Conservation (phyloP, 108 stramenopile species). For the Nitzschia sp. region DNA sequence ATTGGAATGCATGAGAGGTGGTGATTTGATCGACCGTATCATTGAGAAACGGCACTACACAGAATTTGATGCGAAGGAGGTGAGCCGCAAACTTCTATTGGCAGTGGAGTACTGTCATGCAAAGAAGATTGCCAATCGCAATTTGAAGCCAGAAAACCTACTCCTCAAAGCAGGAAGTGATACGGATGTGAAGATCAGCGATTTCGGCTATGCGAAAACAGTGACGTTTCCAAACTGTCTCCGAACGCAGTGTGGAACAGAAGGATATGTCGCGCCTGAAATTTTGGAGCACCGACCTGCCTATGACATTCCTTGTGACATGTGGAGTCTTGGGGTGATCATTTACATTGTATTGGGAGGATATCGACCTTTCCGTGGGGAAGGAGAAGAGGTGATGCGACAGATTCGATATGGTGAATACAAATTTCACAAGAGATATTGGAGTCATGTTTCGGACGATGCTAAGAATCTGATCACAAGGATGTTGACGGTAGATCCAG, state of each 20-base stretch:
- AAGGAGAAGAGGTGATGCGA: conserved; percentile 64
- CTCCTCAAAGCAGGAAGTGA: conserved; percentile 85
- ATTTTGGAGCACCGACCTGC: conserved; percentile 57
- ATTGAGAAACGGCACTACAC: conserved; percentile 72
- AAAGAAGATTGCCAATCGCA: conserved; percentile 75
- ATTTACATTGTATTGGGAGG: conserved; percentile 92
- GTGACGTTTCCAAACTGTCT: conserved; percentile 64
- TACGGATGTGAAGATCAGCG: conserved; percentile 91
- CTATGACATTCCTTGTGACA: conserved; percentile 81
- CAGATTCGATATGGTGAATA: conserved; percentile 80
- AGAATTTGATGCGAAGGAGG: conserved; percentile 70
- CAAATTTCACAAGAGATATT: conserved; percentile 81
- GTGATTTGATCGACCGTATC: conserved; percentile 91
- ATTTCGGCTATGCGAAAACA: conserved; percentile 94
- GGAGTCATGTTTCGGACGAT: conserved; percentile 73
- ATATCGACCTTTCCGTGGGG: conserved; percentile 86
- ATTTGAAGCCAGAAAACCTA: conserved; percentile 87
- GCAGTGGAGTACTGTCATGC: conserved; percentile 85
- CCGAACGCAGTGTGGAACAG: conserved; percentile 84
- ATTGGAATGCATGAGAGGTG: conserved; percentile 80
- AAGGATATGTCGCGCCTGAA: conserved; percentile 89
- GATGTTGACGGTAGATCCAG: conserved; percentile 84
- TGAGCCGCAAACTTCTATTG: conserved; percentile 55
- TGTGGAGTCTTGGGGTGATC: conserved; percentile 97
- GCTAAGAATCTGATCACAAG: conserved; percentile 80